These are phyloP conservation scores for Termitomyces sp. DNA, from an alignment of 768 basidiomycete species.

Conservation along the genomic window DNA sequence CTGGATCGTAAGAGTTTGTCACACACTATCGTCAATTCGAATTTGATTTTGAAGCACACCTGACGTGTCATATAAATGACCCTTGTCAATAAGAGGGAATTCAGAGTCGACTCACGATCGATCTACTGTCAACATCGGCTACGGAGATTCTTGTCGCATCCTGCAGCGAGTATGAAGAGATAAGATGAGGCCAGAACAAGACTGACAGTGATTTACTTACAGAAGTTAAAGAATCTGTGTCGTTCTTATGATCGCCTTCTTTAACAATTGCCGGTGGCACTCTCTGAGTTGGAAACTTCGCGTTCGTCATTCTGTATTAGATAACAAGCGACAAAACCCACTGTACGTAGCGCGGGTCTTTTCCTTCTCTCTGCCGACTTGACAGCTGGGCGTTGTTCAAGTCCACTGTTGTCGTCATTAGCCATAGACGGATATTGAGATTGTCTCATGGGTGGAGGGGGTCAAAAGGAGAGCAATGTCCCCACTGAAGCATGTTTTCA, in stretches of 20 bases:
- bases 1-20: not conserved
- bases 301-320: not conserved
- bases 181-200: not conserved
- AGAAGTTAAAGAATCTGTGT: not conserved
- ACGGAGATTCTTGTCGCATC: not conserved
- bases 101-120: not conserved
- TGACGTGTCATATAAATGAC: not conserved
- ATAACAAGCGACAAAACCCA: not conserved
- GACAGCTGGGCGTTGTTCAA: not conserved
- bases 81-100: not conserved
- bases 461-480: not conserved
- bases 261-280: not conserved
- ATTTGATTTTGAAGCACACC: not conserved
- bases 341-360: not conserved
- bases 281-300: not conserved
- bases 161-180: not conserved
- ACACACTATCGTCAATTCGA: not conserved
- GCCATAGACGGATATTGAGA: not conserved
- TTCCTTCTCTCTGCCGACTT: not conserved
- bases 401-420: not conserved
- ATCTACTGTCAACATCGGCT: not conserved
- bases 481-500: not conserved
- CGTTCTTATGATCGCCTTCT: not conserved
- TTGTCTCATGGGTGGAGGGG: not conserved
- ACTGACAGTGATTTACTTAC: not conserved